A percentile compares a stretch with the other conserved stretches of the same genome.
Conservation (phyloP, 2,329 filamentous ascomycete species). For the Alternaria gaisen region DNA sequence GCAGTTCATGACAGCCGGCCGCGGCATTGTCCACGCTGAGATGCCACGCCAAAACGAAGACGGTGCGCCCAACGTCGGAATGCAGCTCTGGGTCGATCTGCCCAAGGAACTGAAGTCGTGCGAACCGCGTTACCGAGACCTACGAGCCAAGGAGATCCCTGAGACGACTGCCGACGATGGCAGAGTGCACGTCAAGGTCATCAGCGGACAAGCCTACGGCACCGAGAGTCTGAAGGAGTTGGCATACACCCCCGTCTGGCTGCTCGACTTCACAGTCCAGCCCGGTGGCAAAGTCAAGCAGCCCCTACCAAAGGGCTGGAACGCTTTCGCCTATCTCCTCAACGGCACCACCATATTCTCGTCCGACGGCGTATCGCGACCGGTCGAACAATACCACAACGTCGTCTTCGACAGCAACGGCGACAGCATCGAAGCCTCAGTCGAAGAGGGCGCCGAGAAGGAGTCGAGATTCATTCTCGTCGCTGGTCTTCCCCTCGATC, state of each 20-base stretch:
- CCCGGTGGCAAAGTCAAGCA: slow-evolving; percentile 83
- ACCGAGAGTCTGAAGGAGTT: slow-evolving; percentile 88
- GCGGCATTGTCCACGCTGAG: slow-evolving; percentile 92
- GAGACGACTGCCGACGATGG: slow-evolving; percentile 73
- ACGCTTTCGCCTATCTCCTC: slow-evolving; percentile 88
- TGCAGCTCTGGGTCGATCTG: slow-evolving; percentile 96
- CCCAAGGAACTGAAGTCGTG: slow-evolving; percentile 82
- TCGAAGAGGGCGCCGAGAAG: slow-evolving; percentile 70
- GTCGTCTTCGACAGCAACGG: slow-evolving; percentile 85
- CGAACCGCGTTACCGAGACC: slow-evolving; percentile 91
- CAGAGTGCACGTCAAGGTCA: slow-evolving; percentile 85
- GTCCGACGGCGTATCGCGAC: slow-evolving; percentile 42
- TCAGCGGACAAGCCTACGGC: slow-evolving; percentile 83
- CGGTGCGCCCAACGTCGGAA: slow-evolving; percentile 79
- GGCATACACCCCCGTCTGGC: slow-evolving; percentile 97
- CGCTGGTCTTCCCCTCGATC: slow-evolving; percentile 70
- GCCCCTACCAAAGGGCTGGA: slow-evolving; percentile 81
- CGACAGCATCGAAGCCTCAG: slow-evolving; percentile 76
- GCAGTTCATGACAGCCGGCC: slow-evolving; percentile 97
- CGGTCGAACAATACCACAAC: slow-evolving; percentile 79
- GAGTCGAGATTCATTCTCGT: slow-evolving; percentile 72
- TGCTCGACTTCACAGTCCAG: slow-evolving; percentile 81
- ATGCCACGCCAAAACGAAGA: slow-evolving; percentile 86
- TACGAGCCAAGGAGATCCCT: slow-evolving; percentile 82
- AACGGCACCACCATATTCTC: slow-evolving; percentile 72